Percentiles rank a stretch among this genome's conserved stretches.
phyloP scores from a whole-genome alignment of 2,329 filamentous ascomycete genomes.

The Fusarium dimerum region DNA sequence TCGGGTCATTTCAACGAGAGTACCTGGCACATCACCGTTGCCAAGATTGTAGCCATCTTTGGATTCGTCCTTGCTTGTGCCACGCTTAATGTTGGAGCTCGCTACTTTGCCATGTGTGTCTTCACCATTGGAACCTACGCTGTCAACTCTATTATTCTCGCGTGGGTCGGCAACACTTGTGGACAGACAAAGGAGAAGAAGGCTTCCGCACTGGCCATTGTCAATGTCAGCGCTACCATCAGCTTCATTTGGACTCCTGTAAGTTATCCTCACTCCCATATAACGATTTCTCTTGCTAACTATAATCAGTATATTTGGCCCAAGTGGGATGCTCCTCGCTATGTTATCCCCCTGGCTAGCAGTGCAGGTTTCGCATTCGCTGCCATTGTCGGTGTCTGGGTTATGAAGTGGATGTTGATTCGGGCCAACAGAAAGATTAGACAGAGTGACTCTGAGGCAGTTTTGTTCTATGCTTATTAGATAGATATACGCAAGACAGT shows the following conservation, averaged over 20 bases:
- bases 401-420: conserved; percentile 29
- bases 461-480: conserved; percentile 25
- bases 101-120: conserved; percentile 36
- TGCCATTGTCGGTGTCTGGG: conserved; percentile 33
- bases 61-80: conserved; percentile 26
- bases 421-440: conserved; percentile 29
- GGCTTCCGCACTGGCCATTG: conserved; percentile 41
- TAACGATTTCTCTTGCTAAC: neutral
- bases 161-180: conserved; percentile 43
- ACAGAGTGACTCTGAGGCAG: conserved; percentile 23
- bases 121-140: conserved; percentile 37
- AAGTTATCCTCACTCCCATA: neutral
- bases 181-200: conserved; percentile 52
- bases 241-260: conserved; percentile 25
- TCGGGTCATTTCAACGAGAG: conserved; percentile 47
- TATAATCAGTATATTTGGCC: conserved; percentile 19
- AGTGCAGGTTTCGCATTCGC: conserved; percentile 32
- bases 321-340: conserved; percentile 20
- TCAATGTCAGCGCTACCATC: conserved; percentile 21
- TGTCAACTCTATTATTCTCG: conserved; percentile 46
- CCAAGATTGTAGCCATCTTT: conserved; percentile 40
- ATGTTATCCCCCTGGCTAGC: conserved; percentile 19
- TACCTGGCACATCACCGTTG: conserved; percentile 46
- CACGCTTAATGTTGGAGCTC: conserved; percentile 25
- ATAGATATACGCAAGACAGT: neutral